Evolutionary conservation across 352 stramenopile genomes (phyloP).

Genomic region (Phytophthora syringae): DNA sequence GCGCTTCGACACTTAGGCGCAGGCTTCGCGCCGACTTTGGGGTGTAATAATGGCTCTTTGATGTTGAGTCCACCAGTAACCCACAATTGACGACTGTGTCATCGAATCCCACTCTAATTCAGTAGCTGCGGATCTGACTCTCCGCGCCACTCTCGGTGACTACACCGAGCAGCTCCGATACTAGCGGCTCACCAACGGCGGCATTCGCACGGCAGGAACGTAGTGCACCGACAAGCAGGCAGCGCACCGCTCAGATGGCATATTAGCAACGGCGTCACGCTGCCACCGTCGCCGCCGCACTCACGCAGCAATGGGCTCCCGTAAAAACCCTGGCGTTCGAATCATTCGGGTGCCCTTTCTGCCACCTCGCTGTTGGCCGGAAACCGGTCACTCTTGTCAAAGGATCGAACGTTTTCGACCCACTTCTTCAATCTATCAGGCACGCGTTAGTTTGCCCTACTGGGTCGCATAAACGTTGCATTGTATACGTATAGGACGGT

Average conservation of each 20-base stretch:
- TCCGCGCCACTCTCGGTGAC: slow-evolving; percentile 26
- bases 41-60: background rate
- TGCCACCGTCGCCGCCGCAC: background rate
- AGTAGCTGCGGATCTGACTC: slow-evolving; percentile 37
- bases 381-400: slow-evolving; percentile 28
- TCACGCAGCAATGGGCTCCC: slow-evolving; percentile 20
- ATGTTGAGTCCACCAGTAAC: background rate
- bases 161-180: slow-evolving; percentile 14
- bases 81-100: slow-evolving; percentile 26
- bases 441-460: background rate
- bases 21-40: background rate
- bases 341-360: slow-evolving; percentile 28
- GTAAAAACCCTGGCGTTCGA: slow-evolving; percentile 33
- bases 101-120: slow-evolving; percentile 37
- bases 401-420: slow-evolving; percentile 25
- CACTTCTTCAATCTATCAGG: slow-evolving; percentile 40
- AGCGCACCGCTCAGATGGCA: background rate
- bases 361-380: slow-evolving; percentile 2
- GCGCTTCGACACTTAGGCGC: slow-evolving; percentile 3
- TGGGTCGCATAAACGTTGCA: too few species aligned
- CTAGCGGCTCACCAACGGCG: background rate
- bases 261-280: background rate
- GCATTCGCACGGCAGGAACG: background rate
- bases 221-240: background rate
- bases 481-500: too few species aligned